Base-by-base conservation (phyloP, 2,329 filamentous ascomycete genomes). In the Cercospora berteroae region DNA sequence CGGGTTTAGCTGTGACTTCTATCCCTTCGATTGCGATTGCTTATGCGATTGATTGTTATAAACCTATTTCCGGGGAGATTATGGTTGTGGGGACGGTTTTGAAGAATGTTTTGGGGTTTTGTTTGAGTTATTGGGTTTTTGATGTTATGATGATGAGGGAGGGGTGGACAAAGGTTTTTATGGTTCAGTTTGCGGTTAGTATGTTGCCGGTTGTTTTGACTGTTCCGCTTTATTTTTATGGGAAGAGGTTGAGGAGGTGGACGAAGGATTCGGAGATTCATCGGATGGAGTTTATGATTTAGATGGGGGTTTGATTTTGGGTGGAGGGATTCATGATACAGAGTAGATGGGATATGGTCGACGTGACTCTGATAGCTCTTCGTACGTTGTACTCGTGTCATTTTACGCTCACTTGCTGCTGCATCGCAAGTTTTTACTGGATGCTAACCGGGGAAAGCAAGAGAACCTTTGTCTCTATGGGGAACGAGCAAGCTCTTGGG, bases 11-110 rank as follows among this genome's bases (percentile, higher is more conserved):
- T 1, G 78, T 82, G 23, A 81, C 80, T 2, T 76, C 78, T 0
- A 78, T 82, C 1, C 81, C 81, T 0, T 80, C 80, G 0, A 82
- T 83, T 39, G 74, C 76, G 8, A 79, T 82, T 39, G 80, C 81
- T 1, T 83, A 83, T 63, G 80, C 81, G 3, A 78, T 83, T 59
- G 81, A 83, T 63, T 81, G 79, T 72, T 83, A 83, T 75, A 83
- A 82, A 68, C 80, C 81, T 2, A 79, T 83, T 31, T 79, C 79
- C 1, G 81, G 80, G 0, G 81, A 83, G 71, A 80, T 82, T 60
- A 81, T 83, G 78, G 79, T 82, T 1, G 78, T 81, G 5, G 79
- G 78, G 0, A 82, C 80, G 0, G 80, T 83, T 4, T 74, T 80
- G 65, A 83, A 83, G 71, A 82, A 82, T 66, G 79, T 81, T 29